Base-by-base conservation (phyloP, 2,329 filamentous ascomycete genomes). In the Penicillium sp. region DNA sequence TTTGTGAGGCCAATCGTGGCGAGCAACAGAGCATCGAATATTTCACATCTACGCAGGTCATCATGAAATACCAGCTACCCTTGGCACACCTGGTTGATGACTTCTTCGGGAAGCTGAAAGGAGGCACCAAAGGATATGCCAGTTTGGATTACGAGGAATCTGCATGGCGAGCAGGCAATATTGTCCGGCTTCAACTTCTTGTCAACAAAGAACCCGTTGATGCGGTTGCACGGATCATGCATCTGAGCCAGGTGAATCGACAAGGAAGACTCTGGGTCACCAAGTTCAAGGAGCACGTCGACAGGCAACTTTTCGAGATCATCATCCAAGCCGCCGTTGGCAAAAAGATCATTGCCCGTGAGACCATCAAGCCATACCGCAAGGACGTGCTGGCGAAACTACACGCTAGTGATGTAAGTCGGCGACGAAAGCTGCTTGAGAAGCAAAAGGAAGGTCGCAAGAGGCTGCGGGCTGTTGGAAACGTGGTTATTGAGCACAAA, bases 401-500 rank as follows among this genome's bases (percentile, higher is more conserved):
- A 52, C 95, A 99, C 70, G 94, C 94, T 0, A 90, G 89, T 58
- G 94, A 99, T 76, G 84, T 96, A 14, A 86, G 86, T 3, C 80
- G 94, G 55, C 83, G 92, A 36, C 84, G 86, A 67, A 99, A 99
- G 75, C 75, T 99, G 61, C 76, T 99, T 10, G 93, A 97, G 77
- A 96, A 93, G 80, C 94, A 99, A 75, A 99, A 99, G 77, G 92
- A 92, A 62, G 94, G 94, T 0, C 83, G 92, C 52, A 97, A 96
- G 83, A 89, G 88, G 74, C 76, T 99, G 55, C 85, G 91, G 55
- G 79, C 80, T 10, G 78, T 83, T 47, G 90, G 94, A 0, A 96
- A 96, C 69, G 92, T 99, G 1, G 83, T 92, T n/a, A 97, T 99
- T 72, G 92, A 97, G 58, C 92, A 97, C 66, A 89, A 91, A 63